Evolutionary conservation across 306 rosid genomes (phyloP).

Genomic region (Cucurbita maxima): DNA sequence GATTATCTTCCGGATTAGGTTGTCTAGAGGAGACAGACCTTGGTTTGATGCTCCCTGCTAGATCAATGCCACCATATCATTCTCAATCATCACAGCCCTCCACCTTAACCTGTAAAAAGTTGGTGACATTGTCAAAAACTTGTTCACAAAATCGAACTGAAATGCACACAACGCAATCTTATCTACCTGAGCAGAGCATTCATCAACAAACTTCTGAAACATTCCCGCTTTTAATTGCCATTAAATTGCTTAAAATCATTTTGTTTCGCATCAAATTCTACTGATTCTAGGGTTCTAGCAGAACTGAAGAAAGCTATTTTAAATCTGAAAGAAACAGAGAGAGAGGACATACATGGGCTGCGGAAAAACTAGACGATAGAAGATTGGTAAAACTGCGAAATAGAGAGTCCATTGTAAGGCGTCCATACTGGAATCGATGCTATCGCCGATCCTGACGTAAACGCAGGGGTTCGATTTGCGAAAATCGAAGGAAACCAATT

Average conservation of each 20-base stretch:
- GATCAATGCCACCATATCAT: constrained; percentile 52
- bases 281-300: background rate
- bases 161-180: background rate
- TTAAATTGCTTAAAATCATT: background rate
- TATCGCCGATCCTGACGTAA: constrained; percentile 58
- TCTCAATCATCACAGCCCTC: constrained; percentile 59
- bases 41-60: constrained; percentile 52
- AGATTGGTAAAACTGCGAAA: constrained; percentile 23
- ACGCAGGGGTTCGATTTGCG: constrained; percentile 20
- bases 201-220: constrained; percentile 38
- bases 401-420: constrained; percentile 51
- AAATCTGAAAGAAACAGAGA: background rate
- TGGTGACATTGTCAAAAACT: background rate
- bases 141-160: background rate
- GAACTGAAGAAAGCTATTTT: background rate
- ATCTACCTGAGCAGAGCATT: constrained; percentile 46
- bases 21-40: constrained; percentile 22
- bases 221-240: constrained; percentile 41
- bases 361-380: constrained; percentile 26
- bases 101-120: constrained; percentile 33
- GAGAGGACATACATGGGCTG: constrained; percentile 45
- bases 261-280: background rate
- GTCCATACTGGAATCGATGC: constrained; percentile 36
- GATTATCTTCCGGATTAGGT: background rate
- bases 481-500: constrained; percentile 11